Percentiles rank a stretch among this genome's conserved stretches.
These are phyloP conservation scores for Vigna mungo DNA, from an alignment of 306 rosid species.

Conservation along the genomic window DNA sequence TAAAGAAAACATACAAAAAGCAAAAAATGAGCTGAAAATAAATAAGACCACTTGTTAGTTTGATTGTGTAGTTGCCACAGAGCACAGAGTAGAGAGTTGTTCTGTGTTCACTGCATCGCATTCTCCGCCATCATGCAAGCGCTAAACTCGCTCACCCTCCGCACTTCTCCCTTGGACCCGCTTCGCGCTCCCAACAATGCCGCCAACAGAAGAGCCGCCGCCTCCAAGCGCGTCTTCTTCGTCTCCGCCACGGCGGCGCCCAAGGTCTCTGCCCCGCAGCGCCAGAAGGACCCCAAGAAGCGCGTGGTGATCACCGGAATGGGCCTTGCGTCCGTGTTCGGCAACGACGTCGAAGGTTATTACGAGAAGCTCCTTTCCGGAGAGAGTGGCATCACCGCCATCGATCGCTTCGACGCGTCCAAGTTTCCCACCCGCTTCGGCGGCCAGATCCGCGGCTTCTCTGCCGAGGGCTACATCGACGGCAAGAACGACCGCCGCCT, in stretches of 20 bases:
- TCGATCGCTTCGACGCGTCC: constrained; percentile 89
- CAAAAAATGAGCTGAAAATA: background rate
- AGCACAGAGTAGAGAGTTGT: too few relatives aligned
- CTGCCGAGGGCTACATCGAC: constrained; percentile 85
- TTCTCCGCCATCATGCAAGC: constrained; percentile 34
- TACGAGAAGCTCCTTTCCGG: constrained; percentile 89
- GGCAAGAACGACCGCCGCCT: constrained; percentile 94
- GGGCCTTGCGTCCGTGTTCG: constrained; percentile 92
- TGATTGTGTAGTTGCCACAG: background rate
- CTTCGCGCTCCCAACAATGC: constrained; percentile 9
- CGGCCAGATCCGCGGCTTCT: constrained; percentile 90
- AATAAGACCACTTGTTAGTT: background rate
- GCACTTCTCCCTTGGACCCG: background rate
- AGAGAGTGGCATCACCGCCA: constrained; percentile 79
- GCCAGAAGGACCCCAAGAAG: constrained; percentile 93
- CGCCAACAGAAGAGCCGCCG: background rate
- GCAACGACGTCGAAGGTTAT: constrained; percentile 75
- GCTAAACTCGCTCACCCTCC: background rate
- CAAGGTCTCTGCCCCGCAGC: constrained; percentile 65
- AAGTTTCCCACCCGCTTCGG: constrained; percentile 95
- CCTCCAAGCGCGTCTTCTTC: constrained; percentile 48
- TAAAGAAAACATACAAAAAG: too few relatives aligned
- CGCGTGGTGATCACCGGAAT: constrained; percentile 91
- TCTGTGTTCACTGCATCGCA: background rate
- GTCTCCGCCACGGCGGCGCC: constrained; percentile 58